phyloP scores from a whole-genome alignment of 1,284 basidiomycete species.

The Chalciporus sp. region DNA sequence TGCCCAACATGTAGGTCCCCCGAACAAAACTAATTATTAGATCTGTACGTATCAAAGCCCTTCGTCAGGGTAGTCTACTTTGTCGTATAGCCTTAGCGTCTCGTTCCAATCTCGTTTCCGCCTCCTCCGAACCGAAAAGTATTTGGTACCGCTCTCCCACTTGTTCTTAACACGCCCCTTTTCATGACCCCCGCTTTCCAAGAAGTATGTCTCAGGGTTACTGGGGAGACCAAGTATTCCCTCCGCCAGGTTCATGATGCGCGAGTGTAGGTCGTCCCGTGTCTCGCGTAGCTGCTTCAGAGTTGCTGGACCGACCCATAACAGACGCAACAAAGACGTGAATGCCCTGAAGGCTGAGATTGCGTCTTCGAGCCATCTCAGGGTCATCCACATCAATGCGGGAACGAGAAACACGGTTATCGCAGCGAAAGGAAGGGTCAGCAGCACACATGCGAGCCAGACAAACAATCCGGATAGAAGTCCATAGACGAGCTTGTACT shows the following conservation, averaged over 20 bases:
- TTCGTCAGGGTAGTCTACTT: slow-evolving; percentile 47
- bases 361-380: slow-evolving; percentile 85
- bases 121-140: slow-evolving; percentile 76
- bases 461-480: slow-evolving; percentile 69
- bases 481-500: slow-evolving; percentile 85
- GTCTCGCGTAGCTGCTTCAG: slow-evolving; percentile 54
- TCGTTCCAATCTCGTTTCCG: slow-evolving; percentile 90
- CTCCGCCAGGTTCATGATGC: slow-evolving; percentile 67
- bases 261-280: slow-evolving; percentile 57
- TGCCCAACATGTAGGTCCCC: too few relatives aligned
- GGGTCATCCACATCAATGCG: slow-evolving; percentile 80
- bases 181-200: slow-evolving; percentile 55
- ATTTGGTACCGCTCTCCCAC: slow-evolving; percentile 70
- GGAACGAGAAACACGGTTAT: slow-evolving; percentile 65
- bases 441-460: slow-evolving; percentile 53
- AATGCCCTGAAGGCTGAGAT: slow-evolving; percentile 77
- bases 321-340: slow-evolving; percentile 58
- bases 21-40: too few relatives aligned
- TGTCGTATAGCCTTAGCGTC: slow-evolving; percentile 75
- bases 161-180: slow-evolving; percentile 66
- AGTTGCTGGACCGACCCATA: slow-evolving; percentile 60
- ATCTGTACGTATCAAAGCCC: slow-evolving; percentile 8
- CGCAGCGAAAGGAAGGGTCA: slow-evolving; percentile 62
- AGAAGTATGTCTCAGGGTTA: slow-evolving; percentile 68
- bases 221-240: slow-evolving; percentile 62